These are phyloP conservation scores for Diophrys appendiculata DNA, from an alignment of 73 alveolate genomes.

Conservation along the genomic window DNA sequence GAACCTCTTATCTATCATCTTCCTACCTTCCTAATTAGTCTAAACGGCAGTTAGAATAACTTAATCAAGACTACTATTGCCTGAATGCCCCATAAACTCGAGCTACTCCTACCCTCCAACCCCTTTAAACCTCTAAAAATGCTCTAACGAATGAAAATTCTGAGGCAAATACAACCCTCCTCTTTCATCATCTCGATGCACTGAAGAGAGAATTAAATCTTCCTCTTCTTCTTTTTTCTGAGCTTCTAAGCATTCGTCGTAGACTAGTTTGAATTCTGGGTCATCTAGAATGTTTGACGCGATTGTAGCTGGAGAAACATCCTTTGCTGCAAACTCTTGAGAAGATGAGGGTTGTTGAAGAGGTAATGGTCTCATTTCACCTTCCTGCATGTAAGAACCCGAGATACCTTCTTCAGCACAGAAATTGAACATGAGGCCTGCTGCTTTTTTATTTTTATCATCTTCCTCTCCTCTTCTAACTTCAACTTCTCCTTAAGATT, in stretches of 20 bases:
- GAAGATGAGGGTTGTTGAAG: neutral
- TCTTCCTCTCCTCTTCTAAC: too few relatives aligned
- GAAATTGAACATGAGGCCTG: neutral
- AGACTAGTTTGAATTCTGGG: neutral
- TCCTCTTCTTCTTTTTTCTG: neutral
- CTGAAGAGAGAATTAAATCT: neutral
- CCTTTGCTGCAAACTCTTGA: neutral
- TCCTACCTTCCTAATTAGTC: too few relatives aligned
- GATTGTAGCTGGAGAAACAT: neutral
- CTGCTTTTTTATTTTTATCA: too few relatives aligned
- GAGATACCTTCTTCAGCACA: neutral
- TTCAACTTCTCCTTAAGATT: too few relatives aligned
- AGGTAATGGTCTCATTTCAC: neutral
- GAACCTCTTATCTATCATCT: too few relatives aligned
- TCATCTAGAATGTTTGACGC: neutral
- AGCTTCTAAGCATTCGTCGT: neutral
- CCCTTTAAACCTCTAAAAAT: neutral
- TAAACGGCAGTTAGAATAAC: too few relatives aligned
- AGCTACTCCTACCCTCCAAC: too few relatives aligned
- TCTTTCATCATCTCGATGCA: neutral
- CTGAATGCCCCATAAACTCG: too few relatives aligned
- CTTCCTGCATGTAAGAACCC: neutral
- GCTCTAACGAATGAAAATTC: neutral
- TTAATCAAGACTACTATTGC: too few relatives aligned
- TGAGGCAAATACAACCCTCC: neutral